A percentile compares a stretch with the other conserved stretches of the same genome.
These are phyloP conservation scores for Kernera saxatilis DNA, from an alignment of 345 rosid genomes.

Conservation along the genomic window DNA sequence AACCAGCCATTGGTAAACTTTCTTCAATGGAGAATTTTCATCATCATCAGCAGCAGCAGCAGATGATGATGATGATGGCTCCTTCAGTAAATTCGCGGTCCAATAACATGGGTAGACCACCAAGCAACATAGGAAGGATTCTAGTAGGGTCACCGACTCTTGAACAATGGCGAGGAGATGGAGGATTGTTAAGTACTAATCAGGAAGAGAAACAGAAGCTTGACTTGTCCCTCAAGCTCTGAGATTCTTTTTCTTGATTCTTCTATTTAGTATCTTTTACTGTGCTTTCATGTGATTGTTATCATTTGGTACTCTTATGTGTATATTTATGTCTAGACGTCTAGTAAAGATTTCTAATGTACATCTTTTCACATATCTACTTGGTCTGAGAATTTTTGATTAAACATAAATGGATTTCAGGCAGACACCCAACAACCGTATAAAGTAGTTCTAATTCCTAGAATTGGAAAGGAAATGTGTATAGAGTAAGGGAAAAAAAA, in stretches of 20 bases:
- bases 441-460: not conserved
- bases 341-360: not conserved
- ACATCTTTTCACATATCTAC: not conserved
- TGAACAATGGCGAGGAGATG: constrained; percentile 33
- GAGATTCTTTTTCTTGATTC: constrained; percentile 11
- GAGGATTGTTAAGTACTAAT: constrained; percentile 24
- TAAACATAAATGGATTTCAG: constrained; percentile 9
- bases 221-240: constrained; percentile 74
- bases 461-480: not conserved
- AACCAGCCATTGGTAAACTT: constrained; percentile 53
- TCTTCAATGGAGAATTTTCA: constrained; percentile 32
- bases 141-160: constrained; percentile 29
- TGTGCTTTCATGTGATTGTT: constrained; percentile 1
- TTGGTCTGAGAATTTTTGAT: not conserved
- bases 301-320: constrained; percentile 20
- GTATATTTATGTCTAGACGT: constrained; percentile 19
- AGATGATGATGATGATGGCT: constrained; percentile 19
- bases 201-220: constrained; percentile 52
- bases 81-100: constrained; percentile 1
- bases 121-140: constrained; percentile 29
- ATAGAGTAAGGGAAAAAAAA: not conserved
- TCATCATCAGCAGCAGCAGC: constrained; percentile 8
- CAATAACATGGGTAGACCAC: constrained; percentile 27
- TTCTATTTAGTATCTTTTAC: not conserved
- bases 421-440: constrained; percentile 20